These are phyloP conservation scores for Proliferodiscus dingleyae DNA, from an alignment of 2,329 filamentous ascomycete genomes.

Conservation along the genomic window DNA sequence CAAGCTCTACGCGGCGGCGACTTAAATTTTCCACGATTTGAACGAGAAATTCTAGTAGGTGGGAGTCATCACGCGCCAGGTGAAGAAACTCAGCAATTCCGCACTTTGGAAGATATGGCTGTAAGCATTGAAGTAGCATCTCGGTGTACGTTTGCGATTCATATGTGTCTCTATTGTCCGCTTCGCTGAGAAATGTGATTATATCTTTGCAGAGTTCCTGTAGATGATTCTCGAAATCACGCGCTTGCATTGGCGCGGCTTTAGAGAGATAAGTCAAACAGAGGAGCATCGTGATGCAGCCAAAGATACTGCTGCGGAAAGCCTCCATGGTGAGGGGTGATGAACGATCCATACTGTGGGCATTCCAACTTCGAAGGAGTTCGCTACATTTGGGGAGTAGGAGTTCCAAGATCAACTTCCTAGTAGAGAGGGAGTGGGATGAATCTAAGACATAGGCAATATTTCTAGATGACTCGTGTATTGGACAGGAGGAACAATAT, in stretches of 20 bases:
- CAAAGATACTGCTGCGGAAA: slow-evolving; percentile 25
- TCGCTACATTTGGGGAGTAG: slow-evolving; percentile 25
- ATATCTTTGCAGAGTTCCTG: slow-evolving; percentile 17
- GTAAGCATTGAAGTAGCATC: slow-evolving; percentile 24
- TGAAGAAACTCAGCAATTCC: slow-evolving; percentile 13
- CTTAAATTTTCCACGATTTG: slow-evolving; percentile 20
- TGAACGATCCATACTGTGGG: slow-evolving; percentile 18
- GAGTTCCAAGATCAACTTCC: slow-evolving; percentile 30
- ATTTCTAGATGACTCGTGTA: slow-evolving; percentile 6
- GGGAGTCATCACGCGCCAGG: slow-evolving; percentile 16
- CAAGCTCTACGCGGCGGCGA: slow-evolving; percentile 6
- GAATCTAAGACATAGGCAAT: slow-evolving; percentile 20
- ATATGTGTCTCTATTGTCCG: slow-evolving; percentile 12
- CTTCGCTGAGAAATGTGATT: slow-evolving; percentile 17
- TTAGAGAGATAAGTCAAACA: slow-evolving; percentile 23
- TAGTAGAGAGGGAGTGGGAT: slow-evolving; percentile 23
- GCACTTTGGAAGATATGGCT: slow-evolving; percentile 27
- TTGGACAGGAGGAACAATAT: slow-evolving; percentile 23
- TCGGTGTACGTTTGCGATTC: slow-evolving; percentile 19
- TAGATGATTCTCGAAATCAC: slow-evolving; percentile 16
- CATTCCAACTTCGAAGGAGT: slow-evolving; percentile 26
- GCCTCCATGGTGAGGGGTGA: slow-evolving; percentile 25
- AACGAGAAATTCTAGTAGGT: slow-evolving; percentile 24
- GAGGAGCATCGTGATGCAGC: slow-evolving; percentile 25
- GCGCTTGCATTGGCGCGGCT: slow-evolving; percentile 12